phyloP scores from a whole-genome alignment of 768 basidiomycete species.

The Stropharia rugosoannulata region DNA sequence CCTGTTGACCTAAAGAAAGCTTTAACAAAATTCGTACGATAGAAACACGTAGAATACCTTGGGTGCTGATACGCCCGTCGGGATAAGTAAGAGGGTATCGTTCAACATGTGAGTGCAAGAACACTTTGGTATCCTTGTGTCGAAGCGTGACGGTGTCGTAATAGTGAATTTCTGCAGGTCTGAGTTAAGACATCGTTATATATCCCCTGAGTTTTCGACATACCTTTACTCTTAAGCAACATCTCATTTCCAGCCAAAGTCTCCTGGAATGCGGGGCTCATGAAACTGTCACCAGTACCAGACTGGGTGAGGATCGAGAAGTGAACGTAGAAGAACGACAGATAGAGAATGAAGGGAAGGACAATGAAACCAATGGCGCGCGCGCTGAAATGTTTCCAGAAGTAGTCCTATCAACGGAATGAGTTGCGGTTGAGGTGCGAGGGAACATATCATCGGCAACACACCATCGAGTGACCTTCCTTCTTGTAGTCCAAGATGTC shows the following conservation, averaged over 20 bases:
- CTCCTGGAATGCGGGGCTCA: conserved; percentile 98
- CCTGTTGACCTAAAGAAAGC: conserved; percentile 74
- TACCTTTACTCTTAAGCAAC: conserved; percentile 89
- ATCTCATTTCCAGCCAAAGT: conserved; percentile 91
- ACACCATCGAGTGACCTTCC: conserved; percentile 72
- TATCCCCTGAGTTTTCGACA: conserved; percentile 10
- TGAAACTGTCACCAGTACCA: conserved; percentile 93
- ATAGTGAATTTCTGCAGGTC: conserved; percentile 83
- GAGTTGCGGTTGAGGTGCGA: not conserved
- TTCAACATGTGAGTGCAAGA: conserved; percentile 91
- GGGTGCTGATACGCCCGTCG: conserved; percentile 92
- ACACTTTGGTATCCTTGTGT: conserved; percentile 93
- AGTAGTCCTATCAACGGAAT: conserved; percentile 64
- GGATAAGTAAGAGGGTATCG: conserved; percentile 92
- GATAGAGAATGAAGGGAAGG: conserved; percentile 87
- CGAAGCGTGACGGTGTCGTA: conserved; percentile 84
- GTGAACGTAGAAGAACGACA: conserved; percentile 95
- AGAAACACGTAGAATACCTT: conserved; percentile 49
- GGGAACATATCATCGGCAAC: conserved; percentile 7
- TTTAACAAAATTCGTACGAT: not conserved
- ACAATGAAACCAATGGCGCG: conserved; percentile 83
- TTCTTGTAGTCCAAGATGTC: conserved; percentile 84
- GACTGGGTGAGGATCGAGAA: conserved; percentile 86
- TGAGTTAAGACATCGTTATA: not conserved
- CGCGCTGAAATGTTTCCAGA: conserved; percentile 86